Evolutionary conservation across 768 basidiomycete genomes (phyloP).

Genomic region (Inosperma sp.): DNA sequence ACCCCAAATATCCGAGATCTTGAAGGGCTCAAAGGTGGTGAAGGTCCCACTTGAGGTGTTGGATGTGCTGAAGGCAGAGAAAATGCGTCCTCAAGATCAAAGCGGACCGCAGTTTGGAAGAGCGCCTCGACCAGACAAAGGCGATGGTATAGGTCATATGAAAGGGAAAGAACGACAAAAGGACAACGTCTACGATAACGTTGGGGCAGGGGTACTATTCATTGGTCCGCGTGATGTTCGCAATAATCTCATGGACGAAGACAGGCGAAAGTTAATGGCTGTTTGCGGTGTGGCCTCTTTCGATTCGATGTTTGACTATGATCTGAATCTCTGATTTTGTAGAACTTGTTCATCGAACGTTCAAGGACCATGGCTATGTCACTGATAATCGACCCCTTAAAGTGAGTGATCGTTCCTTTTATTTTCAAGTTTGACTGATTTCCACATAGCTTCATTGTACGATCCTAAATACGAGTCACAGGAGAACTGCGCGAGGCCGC

Average conservation of each 20-base stretch:
- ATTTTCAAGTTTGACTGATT: not conserved
- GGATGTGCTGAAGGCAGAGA: constrained; percentile 32
- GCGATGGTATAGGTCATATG: not conserved
- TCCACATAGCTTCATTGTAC: constrained; percentile 43
- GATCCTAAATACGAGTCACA: constrained; percentile 44
- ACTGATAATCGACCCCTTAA: constrained; percentile 45
- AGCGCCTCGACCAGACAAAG: not conserved
- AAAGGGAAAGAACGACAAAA: not conserved
- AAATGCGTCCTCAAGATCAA: constrained; percentile 17
- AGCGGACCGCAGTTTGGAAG: not conserved
- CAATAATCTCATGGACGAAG: not conserved
- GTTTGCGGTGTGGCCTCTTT: constrained; percentile 32
- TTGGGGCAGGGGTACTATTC: constrained; percentile 25
- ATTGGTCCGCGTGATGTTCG: constrained; percentile 12
- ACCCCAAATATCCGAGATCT: constrained; percentile 39
- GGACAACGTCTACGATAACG: constrained; percentile 4
- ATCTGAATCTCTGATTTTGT: not conserved
- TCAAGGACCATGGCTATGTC: constrained; percentile 40
- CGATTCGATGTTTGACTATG: not conserved
- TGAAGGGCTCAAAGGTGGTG: constrained; percentile 25
- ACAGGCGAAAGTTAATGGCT: constrained; percentile 19
- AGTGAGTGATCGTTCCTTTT: constrained; percentile 25
- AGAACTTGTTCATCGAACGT: constrained; percentile 42
- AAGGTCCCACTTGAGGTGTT: constrained; percentile 42
- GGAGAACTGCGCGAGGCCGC: constrained; percentile 31